These are phyloP conservation scores for Hypocreales sp. DNA, from an alignment of 2,329 filamentous ascomycete genomes.

Conservation along the genomic window DNA sequence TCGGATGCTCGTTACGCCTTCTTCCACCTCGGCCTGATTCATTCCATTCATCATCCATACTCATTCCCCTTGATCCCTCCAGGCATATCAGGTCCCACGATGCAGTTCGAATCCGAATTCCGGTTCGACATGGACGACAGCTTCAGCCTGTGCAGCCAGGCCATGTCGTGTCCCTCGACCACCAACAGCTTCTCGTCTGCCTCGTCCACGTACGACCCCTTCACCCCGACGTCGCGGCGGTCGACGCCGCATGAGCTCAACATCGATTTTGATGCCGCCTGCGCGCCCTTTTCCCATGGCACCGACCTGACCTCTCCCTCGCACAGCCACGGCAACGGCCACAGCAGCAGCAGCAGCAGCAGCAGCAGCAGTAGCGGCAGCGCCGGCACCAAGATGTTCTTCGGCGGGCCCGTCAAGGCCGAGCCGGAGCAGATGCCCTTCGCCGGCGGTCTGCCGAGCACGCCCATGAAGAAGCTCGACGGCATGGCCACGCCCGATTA, in stretches of 20 bases:
- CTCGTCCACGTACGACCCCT: slow-evolving; percentile 25
- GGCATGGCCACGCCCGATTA: slow-evolving; percentile 19
- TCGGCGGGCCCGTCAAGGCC: slow-evolving; percentile 14
- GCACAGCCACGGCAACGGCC: slow-evolving; percentile 6
- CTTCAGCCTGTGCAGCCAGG: slow-evolving; percentile 21
- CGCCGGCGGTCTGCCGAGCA: slow-evolving; percentile 16
- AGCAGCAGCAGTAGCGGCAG: slow-evolving; percentile 8
- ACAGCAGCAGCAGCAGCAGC: slow-evolving; percentile 11
- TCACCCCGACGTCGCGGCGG: slow-evolving; percentile 27
- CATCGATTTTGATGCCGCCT: slow-evolving; percentile 21
- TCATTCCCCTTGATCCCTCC: not conserved
- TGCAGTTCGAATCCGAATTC: slow-evolving; percentile 23
- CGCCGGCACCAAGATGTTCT: slow-evolving; percentile 18
- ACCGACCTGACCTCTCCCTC: slow-evolving; percentile 21
- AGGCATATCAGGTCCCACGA: too few relatives aligned
- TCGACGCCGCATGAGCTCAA: slow-evolving; percentile 23
- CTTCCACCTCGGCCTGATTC: too few relatives aligned
- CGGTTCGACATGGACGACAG: slow-evolving; percentile 23
- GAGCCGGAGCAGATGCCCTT: slow-evolving; percentile 18
- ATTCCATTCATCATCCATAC: slow-evolving; percentile 2
- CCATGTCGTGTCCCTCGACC: slow-evolving; percentile 19
- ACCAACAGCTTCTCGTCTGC: slow-evolving; percentile 23
- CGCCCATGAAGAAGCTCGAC: slow-evolving; percentile 20
- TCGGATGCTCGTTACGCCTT: too few relatives aligned
- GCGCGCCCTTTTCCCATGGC: slow-evolving; percentile 10